phyloP scores from a whole-genome alignment of 2,329 filamentous ascomycete species.

The Proliferodiscus dingleyae region DNA sequence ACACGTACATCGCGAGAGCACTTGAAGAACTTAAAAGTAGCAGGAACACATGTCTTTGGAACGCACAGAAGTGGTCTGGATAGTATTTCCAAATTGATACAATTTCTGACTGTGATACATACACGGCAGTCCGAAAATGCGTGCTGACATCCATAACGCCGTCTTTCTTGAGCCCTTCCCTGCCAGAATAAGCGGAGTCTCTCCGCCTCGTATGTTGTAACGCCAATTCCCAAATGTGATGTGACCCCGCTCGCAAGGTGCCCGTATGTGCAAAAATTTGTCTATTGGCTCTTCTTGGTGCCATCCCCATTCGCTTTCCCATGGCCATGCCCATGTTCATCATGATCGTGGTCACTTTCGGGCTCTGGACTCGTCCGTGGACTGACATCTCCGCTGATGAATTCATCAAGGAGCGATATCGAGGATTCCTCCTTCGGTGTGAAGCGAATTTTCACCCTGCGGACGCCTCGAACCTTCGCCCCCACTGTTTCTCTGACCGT shows the following conservation, averaged over 20 bases:
- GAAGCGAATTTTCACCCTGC: constrained; percentile 79
- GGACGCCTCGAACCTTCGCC: constrained; percentile 73
- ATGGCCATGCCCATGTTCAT: constrained; percentile 31
- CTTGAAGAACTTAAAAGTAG: no score
- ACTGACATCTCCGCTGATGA: constrained; percentile 61
- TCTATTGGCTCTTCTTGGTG: constrained; percentile 27
- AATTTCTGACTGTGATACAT: constrained; percentile 13
- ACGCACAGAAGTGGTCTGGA: neutral
- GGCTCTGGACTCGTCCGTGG: constrained; percentile 54
- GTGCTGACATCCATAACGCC: constrained; percentile 12
- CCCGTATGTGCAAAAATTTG: constrained; percentile 12
- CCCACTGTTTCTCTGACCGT: constrained; percentile 68
- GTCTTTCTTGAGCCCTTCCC: constrained; percentile 3
- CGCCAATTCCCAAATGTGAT: constrained; percentile 11
- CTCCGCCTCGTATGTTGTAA: constrained; percentile 2
- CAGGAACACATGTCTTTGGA: no score
- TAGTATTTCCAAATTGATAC: constrained; percentile 4
- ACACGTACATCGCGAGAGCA: no score
- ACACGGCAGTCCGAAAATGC: constrained; percentile 16
- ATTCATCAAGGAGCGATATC: constrained; percentile 69
- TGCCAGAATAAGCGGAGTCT: neutral
- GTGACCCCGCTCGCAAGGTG: constrained; percentile 3
- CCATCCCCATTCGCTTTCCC: constrained; percentile 28
- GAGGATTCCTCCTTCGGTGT: constrained; percentile 59
- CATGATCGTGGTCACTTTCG: constrained; percentile 46